Percentiles rank a stretch among this genome's conserved stretches.
These are phyloP conservation scores for Crassisporium funariophilum DNA, from an alignment of 768 basidiomycete genomes.

Conservation along the genomic window DNA sequence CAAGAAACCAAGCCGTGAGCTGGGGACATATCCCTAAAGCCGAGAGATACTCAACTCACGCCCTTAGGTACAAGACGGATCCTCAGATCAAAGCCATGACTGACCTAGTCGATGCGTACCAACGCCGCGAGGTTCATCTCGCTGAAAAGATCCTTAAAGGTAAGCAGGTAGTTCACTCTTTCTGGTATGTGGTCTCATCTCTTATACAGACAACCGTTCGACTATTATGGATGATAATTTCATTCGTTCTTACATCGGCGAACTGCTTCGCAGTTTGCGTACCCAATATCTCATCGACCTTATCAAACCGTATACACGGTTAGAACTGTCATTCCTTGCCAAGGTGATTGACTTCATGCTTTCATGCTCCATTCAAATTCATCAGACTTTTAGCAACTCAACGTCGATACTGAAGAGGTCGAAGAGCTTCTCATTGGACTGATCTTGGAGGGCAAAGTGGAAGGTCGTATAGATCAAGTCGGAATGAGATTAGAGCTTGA, in stretches of 20 bases:
- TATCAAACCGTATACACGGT: conserved; percentile 95
- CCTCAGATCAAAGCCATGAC: conserved; percentile 99
- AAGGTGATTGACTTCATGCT: conserved; percentile 52
- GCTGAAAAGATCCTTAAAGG: conserved; percentile 95
- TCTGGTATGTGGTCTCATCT: background rate
- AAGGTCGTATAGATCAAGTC: conserved; percentile 96
- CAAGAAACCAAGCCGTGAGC: conserved; percentile 97
- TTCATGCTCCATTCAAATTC: background rate
- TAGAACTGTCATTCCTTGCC: conserved; percentile 92
- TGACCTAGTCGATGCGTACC: conserved; percentile 94
- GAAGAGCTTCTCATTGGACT: conserved; percentile 92
- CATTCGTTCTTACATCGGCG: conserved; percentile 94
- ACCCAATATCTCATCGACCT: conserved; percentile 98
- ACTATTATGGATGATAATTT: conserved; percentile 98
- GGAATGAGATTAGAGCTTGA: conserved; percentile 91
- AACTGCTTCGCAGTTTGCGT: conserved; percentile 88
- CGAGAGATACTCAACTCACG: background rate
- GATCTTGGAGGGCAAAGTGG: conserved; percentile 96
- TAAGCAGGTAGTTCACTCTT: conserved; percentile 28
- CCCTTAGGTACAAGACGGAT: conserved; percentile 84
- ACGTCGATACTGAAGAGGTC: conserved; percentile 89
- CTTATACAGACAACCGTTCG: conserved; percentile 74
- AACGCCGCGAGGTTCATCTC: conserved; percentile 93
- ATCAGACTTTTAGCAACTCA: conserved; percentile 84
- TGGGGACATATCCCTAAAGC: background rate